Base-by-base conservation (phyloP, 441 rosid genomes). In the Erodium trifolium region DNA sequence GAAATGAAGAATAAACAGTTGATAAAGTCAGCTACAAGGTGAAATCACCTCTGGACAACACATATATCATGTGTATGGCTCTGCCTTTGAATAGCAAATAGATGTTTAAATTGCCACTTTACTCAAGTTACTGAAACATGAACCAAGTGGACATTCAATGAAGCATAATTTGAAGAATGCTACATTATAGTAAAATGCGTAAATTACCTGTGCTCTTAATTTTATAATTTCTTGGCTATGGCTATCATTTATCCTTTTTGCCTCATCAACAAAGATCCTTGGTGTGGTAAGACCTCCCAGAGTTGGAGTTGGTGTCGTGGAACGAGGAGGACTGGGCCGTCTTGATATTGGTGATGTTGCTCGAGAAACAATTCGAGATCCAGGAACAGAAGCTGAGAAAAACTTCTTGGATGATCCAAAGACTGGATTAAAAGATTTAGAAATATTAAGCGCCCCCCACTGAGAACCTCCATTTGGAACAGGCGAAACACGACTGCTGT, bases 341-440 rank as follows among this genome's bases (percentile, higher is more conserved):
- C 97, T 88, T 60, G 93, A 91, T 81, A 88, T 87, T 47, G 99
- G 97, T 39, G 99, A 93, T 70, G 96, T 89, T 83, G 96, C 96
- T 71, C 99, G 89, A 71, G 97, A 93, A 67, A 84, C 92, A 71
- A 93, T 93, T 86, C 99, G 83, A 57, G 99, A 93, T 64, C 99
- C 97, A 75, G 97, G 99, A 82, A 93, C 95, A 76, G 97, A 93
- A 72, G 97, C 99, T 55, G 99, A 93, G 81, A 89, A 91, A 77
- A 89, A 83, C 75, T 91, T 93, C 83, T 91, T 93, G 64, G 99
- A 93, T 64, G 95, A 84, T 71, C 92, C 96, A 78, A 91, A 93
- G 71, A 85, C 86, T 18, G 94, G 96, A 80, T 84, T 89, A 57
- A 90, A 81, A 68, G 96, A 85, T 81, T 87, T 91, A 68, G 96